These are phyloP conservation scores for Neophaeococcomyces mojaviensis DNA, from an alignment of 2,329 filamentous ascomycete genomes.

Conservation along the genomic window DNA sequence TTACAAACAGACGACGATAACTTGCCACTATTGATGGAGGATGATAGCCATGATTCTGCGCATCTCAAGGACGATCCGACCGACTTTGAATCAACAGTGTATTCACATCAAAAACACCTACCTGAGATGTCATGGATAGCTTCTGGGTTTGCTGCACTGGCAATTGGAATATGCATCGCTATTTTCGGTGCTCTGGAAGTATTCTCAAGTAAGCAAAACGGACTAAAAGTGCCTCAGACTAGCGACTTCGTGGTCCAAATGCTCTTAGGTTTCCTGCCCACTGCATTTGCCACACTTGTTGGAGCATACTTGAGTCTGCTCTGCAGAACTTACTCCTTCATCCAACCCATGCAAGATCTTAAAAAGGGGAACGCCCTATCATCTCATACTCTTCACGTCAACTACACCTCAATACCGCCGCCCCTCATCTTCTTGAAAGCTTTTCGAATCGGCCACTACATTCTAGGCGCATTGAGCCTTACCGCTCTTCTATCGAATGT, in stretches of 20 bases:
- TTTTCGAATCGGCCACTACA: constrained; percentile 36
- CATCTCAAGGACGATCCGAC: no score
- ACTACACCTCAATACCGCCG: constrained; percentile 50
- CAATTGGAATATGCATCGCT: neutral
- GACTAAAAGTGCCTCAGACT: constrained; percentile 30
- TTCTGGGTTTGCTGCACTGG: neutral
- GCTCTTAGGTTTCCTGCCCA: constrained; percentile 38
- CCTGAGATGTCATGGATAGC: neutral
- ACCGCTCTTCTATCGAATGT: constrained; percentile 47
- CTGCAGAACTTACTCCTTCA: constrained; percentile 45
- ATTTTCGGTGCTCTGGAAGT: neutral
- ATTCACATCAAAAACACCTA: no score
- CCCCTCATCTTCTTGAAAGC: constrained; percentile 45
- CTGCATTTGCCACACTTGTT: constrained; percentile 44
- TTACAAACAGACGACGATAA: no score
- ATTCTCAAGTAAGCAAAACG: constrained; percentile 15
- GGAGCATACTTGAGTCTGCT: constrained; percentile 53
- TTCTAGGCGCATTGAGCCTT: constrained; percentile 41
- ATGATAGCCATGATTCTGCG: no score
- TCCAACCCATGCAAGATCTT: constrained; percentile 50
- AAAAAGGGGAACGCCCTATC: constrained; percentile 32
- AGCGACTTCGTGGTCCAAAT: constrained; percentile 34
- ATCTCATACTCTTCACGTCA: constrained; percentile 34
- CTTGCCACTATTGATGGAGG: no score
- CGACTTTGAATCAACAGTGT: no score